Conservation (phyloP, 2,329 filamentous ascomycete genomes). For the Nemania sp. region DNA sequence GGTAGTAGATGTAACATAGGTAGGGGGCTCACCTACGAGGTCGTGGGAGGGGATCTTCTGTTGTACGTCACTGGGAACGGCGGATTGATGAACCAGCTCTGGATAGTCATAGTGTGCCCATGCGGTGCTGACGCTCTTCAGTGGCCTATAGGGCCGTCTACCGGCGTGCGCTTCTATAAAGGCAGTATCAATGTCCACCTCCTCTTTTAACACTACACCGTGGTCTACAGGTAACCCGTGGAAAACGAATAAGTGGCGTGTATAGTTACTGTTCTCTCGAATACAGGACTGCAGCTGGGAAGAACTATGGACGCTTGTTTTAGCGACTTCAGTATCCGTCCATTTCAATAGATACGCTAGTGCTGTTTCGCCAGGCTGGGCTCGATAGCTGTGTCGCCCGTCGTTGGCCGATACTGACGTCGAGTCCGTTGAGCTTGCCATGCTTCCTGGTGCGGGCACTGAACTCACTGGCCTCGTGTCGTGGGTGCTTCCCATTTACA, state of each 20-base stretch:
- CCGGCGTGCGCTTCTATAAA: conserved; percentile 33
- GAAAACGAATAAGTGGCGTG: conserved; percentile 36
- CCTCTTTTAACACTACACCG: conserved; percentile 14
- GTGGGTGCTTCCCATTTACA: conserved; percentile 12
- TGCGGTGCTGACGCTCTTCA: not conserved
- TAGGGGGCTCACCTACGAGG: conserved; percentile 29
- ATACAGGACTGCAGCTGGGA: conserved; percentile 38
- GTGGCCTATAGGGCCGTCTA: conserved; percentile 23
- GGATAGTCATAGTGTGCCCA: conserved; percentile 36
- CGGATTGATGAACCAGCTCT: conserved; percentile 17
- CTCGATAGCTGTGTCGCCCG: not conserved
- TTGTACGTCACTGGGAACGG: not conserved
- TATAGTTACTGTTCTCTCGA: not conserved
- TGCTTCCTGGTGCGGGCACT: not conserved
- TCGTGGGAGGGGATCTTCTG: not conserved
- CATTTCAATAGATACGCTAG: conserved; percentile 44
- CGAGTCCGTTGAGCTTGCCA: not conserved
- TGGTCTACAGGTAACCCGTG: conserved; percentile 27
- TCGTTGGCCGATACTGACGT: not conserved
- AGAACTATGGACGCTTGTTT: conserved; percentile 31
- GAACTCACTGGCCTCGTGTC: conserved; percentile 6
- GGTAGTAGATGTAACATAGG: conserved; percentile 37
- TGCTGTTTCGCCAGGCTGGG: conserved; percentile 16
- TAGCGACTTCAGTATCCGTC: conserved; percentile 27
- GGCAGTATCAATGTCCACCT: conserved; percentile 13